phyloP scores from a whole-genome alignment of 2,329 filamentous ascomycete species.

The Arthrobotrys conoides region DNA sequence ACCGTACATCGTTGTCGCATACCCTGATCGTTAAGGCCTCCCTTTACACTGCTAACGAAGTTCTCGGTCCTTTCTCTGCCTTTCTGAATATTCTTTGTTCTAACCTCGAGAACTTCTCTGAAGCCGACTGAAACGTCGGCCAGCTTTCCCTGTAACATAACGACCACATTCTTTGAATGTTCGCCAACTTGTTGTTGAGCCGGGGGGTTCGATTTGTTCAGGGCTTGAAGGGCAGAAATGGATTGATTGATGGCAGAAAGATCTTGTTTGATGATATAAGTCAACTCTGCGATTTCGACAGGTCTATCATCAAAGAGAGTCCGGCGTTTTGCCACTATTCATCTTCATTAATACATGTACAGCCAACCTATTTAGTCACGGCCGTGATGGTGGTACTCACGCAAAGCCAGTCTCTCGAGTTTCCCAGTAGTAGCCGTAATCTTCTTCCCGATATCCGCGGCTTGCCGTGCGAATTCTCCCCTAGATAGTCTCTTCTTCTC shows the following conservation, averaged over 20 bases:
- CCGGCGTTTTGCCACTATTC: constrained; percentile 87
- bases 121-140: constrained; percentile 95
- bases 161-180: constrained; percentile 97
- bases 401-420: constrained; percentile 89
- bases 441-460: constrained; percentile 90
- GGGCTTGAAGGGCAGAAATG: constrained; percentile 83
- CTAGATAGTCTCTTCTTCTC: constrained; percentile 72
- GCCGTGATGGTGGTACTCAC: constrained; percentile 68
- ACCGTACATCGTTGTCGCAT: constrained; percentile 60
- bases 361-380: neutral
- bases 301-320: constrained; percentile 97
- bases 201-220: constrained; percentile 78
- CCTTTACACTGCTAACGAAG: constrained; percentile 78
- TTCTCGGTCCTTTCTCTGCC: constrained; percentile 93
- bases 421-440: constrained; percentile 95
- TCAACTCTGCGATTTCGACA: constrained; percentile 96
- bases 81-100: constrained; percentile 98
- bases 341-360: constrained; percentile 18
- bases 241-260: constrained; percentile 87
- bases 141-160: constrained; percentile 89
- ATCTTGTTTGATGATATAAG: constrained; percentile 98
- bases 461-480: constrained; percentile 92
- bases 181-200: constrained; percentile 83
- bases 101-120: constrained; percentile 95
- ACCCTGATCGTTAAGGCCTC: constrained; percentile 58